Evolutionary conservation across 2,329 filamentous ascomycete species (phyloP), one percentile per base, ranked within the genome.

Genomic region (Colletotrichum musicola): DNA sequence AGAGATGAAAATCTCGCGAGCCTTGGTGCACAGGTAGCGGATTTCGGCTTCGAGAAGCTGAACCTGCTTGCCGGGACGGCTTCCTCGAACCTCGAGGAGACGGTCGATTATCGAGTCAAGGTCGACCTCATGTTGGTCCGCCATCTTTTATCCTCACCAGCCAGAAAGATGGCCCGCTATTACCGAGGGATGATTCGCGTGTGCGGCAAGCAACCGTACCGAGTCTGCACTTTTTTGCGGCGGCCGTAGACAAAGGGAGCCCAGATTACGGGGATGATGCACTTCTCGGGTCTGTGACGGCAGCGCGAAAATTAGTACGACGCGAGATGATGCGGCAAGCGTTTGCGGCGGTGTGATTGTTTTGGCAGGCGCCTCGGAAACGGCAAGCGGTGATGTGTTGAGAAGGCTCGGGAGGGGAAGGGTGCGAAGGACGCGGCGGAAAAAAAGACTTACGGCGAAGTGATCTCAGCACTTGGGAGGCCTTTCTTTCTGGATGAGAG

Each of bases 101-200:
- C 96, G 91, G 84, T 98, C 95, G 87, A 99, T 98, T 90, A 98
- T 97, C 78, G 95, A 98, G 84, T 99, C 96, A 85, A 99, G 89
- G 86, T 98, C 95, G 85, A 98, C 93, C 84, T 98, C 95, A 84
- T 94, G 85, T 81, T 89, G 86, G 81, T 89, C 87, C 79, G 86
- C 86, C 90, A 85, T 91, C 79, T 77, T 84, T 72, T 73, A 74
- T 77, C 77, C 77, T 81, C 78, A 77, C 80, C 81, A 79, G 80
- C 79, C 80, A 79, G 76, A 74, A 74, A 69, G 76, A 79, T 79
- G 80, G 82, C 81, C 81, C 79, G 78, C 75, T 75, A 74, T 76
- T 75, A 72, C 71, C 72, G 73, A 71, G 69, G 68, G 62, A 59
- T 63, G 62, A 44, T 71, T 64, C 63, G 65, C 58, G 55, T 56